Evolutionary conservation across 371 early-diverging fungal species (phyloP), one percentile per base, ranked within the genome.

Genomic region (Umbelopsis sp.): DNA sequence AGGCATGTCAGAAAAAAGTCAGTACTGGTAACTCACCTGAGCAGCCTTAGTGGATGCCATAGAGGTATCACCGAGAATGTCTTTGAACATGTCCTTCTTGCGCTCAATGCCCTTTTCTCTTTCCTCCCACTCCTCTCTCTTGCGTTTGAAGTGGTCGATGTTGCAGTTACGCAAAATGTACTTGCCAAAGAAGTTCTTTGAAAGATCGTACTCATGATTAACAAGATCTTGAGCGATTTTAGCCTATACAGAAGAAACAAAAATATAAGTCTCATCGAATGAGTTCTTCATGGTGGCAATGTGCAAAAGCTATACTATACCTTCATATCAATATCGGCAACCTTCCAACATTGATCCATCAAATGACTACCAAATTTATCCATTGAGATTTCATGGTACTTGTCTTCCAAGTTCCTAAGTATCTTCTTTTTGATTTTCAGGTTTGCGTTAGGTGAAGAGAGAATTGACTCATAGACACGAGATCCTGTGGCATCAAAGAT

Each of bases 331-430:
- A 94, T 86, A 63, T 93, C 93, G 6, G 93, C 87, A 14, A 82
- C 81, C n/a, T 80, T 78, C 92, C 92, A 95, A 71, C 87, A 86
- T 65, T 87, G 87, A 65, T 95, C 96, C 9, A 94, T 85, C 16
- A 94, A 78, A 67, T 91, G 92, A 45, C 91, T 89, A 44, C 93
- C 94, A 71, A 87, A 94, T 70, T 89, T 89, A 72, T 94, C 92
- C 63, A 80, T 72, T 4, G 92, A 90, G 50, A 94, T 70, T 7
- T 76, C 74, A 41, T 84, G 86, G 70, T 85, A 91, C 62, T 80
- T 76, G 8, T 86, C 87, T 20, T 78, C 63, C 66, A 91, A 82
- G 65, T 80, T 80, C 67, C 82, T 80, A 20, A 93, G 66, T 12
- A 93, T 77, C 77, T 88, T 87, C 69, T 89, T 86, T 72, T 92